Conservation (phyloP, 164 flowering plant genomes). For the Nymphaea thermarum region DNA sequence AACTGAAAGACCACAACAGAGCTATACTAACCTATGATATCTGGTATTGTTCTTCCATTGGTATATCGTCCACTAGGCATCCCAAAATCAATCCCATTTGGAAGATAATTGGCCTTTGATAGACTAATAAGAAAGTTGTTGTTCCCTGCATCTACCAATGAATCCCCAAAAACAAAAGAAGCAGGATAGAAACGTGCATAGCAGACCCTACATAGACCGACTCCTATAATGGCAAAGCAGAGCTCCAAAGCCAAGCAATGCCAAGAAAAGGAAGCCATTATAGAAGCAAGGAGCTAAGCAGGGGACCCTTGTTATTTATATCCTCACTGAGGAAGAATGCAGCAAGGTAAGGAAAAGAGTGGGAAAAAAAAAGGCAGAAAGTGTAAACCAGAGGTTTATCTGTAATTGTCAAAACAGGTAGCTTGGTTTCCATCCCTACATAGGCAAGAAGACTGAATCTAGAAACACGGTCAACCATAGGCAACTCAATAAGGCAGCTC, state of each 20-base stretch:
- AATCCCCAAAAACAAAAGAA: conserved; percentile 68
- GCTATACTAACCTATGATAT: conserved; percentile 39
- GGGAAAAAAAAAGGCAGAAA: neutral
- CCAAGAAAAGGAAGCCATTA: conserved; percentile 6
- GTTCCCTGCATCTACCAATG: conserved; percentile 72
- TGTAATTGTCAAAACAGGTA: neutral
- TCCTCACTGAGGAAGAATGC: neutral
- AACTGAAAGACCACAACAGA: neutral
- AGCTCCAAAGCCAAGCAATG: neutral
- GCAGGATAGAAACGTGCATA: conserved; percentile 25
- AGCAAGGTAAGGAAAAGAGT: neutral
- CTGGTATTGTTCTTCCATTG: conserved; percentile 67
- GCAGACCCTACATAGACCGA: conserved; percentile 8
- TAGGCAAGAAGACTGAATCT: too few relatives aligned
- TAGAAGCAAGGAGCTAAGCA: neutral
- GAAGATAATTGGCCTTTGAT: conserved; percentile 48
- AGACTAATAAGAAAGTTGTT: conserved; percentile 61
- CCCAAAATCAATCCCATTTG: conserved; percentile 72
- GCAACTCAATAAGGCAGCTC: neutral
- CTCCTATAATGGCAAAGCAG: neutral
- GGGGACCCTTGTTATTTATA: neutral
- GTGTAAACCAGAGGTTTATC: neutral
- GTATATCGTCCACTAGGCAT: conserved; percentile 60
- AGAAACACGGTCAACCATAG: neutral
- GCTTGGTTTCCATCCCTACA: neutral